Conservation (phyloP, 441 rosid genomes). For the Populus hybrid region DNA sequence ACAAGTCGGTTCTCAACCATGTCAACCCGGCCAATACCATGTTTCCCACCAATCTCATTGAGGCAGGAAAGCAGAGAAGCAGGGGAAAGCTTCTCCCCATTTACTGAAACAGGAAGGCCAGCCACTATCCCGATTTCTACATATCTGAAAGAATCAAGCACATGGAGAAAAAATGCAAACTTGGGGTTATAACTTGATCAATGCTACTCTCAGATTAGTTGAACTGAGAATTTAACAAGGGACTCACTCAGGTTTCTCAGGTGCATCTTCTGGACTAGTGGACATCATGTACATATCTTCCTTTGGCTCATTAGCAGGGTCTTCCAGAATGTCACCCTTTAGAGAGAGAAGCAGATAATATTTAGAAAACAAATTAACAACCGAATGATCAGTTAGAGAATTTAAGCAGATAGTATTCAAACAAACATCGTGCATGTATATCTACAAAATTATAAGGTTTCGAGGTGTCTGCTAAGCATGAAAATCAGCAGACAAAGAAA, state of each 20-base stretch:
- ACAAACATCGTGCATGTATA: background rate
- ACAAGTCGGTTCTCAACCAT: constrained; percentile 96
- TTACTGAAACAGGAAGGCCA: constrained; percentile 75
- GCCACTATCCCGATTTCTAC: constrained; percentile 66
- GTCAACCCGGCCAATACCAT: constrained; percentile 85
- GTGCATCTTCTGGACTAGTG: constrained; percentile 85
- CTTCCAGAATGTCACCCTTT: constrained; percentile 89
- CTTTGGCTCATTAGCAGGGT: constrained; percentile 87
- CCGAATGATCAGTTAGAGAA: background rate
- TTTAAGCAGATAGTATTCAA: background rate
- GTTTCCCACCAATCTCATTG: constrained; percentile 77
- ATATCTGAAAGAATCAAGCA: constrained; percentile 42
- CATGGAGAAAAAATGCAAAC: background rate
- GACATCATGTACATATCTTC: constrained; percentile 94
- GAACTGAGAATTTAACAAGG: background rate
- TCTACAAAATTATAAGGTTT: background rate
- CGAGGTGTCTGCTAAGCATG: background rate
- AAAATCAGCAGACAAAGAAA: background rate
- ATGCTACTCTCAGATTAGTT: background rate
- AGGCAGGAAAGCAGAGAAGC: constrained; percentile 73
- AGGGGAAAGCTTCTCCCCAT: constrained; percentile 71
- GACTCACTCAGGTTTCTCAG: constrained; percentile 69
- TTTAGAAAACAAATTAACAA: background rate
- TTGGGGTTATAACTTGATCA: background rate
- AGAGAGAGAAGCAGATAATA: background rate